Conservation (phyloP, 106 monocot genomes). For the Apostasia shenzhenica region DNA sequence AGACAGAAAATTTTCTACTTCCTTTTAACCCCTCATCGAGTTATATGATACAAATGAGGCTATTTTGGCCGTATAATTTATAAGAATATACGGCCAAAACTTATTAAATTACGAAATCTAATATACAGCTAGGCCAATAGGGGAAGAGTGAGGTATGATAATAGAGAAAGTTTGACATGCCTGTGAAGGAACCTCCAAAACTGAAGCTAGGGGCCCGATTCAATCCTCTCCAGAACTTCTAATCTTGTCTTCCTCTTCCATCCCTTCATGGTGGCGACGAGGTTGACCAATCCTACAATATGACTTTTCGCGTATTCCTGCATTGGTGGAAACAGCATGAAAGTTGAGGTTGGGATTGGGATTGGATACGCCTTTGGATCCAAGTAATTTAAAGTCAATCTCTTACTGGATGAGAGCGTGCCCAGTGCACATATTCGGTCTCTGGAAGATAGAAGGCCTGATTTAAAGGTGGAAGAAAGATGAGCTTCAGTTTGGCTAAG, state of each 20-base stretch:
- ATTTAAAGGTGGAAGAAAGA: background rate
- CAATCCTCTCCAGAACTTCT: slow-evolving; percentile 84
- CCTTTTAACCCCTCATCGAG: too few species aligned
- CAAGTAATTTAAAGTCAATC: background rate
- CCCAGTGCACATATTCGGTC: slow-evolving; percentile 97
- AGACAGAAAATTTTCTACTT: too few species aligned
- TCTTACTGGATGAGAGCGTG: slow-evolving; percentile 79
- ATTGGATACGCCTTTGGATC: too few species aligned
- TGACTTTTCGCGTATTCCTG: slow-evolving; percentile 83
- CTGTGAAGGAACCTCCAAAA: background rate
- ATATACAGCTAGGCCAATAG: background rate
- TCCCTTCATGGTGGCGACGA: slow-evolving; percentile 79
- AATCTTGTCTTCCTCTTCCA: slow-evolving; percentile 91
- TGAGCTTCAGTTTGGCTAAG: background rate
- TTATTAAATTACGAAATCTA: too few species aligned
- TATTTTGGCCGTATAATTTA: too few species aligned
- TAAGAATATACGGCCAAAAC: too few species aligned
- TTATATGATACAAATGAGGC: too few species aligned
- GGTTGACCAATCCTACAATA: slow-evolving; percentile 75
- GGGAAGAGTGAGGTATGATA: background rate
- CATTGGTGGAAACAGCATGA: background rate
- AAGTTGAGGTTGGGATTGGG: too few species aligned
- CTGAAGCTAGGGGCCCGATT: slow-evolving; percentile 30
- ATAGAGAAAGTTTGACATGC: slow-evolving; percentile 4
- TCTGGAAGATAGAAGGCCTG: slow-evolving; percentile 99